Percentiles rank a stretch among this genome's conserved stretches.
phyloP scores from a whole-genome alignment of 2,329 filamentous ascomycete genomes.

The Hypocrella siamensis region DNA sequence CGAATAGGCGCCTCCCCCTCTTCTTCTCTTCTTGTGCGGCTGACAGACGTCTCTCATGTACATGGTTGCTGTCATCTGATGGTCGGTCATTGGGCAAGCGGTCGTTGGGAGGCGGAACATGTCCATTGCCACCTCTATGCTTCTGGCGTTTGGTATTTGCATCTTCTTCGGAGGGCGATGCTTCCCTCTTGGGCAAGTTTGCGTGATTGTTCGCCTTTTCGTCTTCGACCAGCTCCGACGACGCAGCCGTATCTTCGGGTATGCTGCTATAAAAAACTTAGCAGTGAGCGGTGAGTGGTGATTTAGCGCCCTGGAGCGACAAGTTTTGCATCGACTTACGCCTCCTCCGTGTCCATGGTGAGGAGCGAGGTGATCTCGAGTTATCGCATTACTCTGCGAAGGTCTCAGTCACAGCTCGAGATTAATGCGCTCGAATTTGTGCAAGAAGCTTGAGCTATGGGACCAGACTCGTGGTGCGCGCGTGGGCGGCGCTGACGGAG shows the following conservation, averaged over 20 bases:
- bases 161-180: constrained; percentile 8
- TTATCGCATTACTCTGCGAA: not conserved
- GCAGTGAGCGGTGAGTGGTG: no score
- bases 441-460: no score
- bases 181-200: constrained; percentile 14
- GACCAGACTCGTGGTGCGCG: no score
- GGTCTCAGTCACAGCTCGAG: not conserved
- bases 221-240: no score
- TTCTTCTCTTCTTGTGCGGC: constrained; percentile 57
- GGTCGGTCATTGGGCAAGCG: constrained; percentile 6
- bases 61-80: no score
- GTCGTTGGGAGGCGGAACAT: not conserved
- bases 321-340: not conserved
- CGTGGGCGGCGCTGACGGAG: no score
- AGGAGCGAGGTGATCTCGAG: no score
- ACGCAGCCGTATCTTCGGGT: no score
- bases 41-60: no score
- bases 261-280: no score
- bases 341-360: not conserved
- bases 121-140: constrained; percentile 5
- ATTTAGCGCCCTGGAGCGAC: no score
- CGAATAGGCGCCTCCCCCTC: constrained; percentile 73
- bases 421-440: not conserved
- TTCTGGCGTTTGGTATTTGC: constrained; percentile 11
- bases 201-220: not conserved